These are phyloP conservation scores for Pythium monospermum DNA, from an alignment of 352 stramenopile species.

Conservation along the genomic window DNA sequence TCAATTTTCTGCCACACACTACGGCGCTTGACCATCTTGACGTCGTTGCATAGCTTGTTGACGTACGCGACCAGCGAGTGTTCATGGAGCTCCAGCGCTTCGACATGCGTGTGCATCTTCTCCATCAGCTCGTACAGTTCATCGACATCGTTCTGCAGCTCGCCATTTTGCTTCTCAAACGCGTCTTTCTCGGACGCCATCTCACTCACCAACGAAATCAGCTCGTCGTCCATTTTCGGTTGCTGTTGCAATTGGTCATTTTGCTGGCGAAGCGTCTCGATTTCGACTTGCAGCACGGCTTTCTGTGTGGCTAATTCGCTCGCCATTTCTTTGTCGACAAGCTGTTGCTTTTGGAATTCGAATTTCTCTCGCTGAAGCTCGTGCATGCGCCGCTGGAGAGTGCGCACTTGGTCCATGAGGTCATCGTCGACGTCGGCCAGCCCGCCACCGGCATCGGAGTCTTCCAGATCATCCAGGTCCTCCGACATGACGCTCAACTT, in stretches of 20 bases:
- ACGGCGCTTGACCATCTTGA: constrained; percentile 23
- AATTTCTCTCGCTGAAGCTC: constrained; percentile 6
- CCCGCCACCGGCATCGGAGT: neutral
- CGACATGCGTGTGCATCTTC: constrained; percentile 20
- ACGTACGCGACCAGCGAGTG: constrained; percentile 19
- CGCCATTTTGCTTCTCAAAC: constrained; percentile 14
- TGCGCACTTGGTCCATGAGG: constrained; percentile 19
- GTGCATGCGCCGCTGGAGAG: constrained; percentile 4
- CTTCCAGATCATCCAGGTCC: constrained; percentile 7
- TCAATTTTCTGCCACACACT: constrained; percentile 25
- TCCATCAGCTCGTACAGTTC: constrained; percentile 21
- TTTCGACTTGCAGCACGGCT: neutral
- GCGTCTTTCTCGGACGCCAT: constrained; percentile 13
- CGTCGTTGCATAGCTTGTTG: constrained; percentile 21
- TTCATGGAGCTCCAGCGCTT: constrained; percentile 18
- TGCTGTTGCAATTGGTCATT: constrained; percentile 10
- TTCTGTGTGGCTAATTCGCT: no score
- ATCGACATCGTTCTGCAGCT: constrained; percentile 12
- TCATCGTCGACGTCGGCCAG: constrained; percentile 19
- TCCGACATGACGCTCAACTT: constrained; percentile 11
- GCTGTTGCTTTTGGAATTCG: neutral
- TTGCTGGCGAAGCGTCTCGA: constrained; percentile 5
- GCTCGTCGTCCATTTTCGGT: constrained; percentile 13
- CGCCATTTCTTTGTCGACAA: neutral
- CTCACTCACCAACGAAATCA: constrained; percentile 6